Conservation (phyloP, 2,329 filamentous ascomycete genomes). For the Zopfia rhizophila region DNA sequence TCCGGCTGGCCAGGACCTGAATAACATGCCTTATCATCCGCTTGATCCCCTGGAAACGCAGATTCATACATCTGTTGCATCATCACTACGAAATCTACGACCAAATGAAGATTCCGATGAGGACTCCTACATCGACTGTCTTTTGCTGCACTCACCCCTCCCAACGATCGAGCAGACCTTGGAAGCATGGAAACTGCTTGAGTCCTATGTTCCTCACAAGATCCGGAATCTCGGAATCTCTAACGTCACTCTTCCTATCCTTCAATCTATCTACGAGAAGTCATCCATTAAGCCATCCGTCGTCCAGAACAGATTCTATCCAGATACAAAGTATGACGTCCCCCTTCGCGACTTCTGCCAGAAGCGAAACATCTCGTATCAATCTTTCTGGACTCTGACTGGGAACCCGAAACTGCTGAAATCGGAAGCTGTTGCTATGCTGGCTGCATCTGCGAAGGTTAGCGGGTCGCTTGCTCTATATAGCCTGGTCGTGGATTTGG, state of each 20-base stretch:
- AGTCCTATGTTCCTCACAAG: slow-evolving; percentile 71
- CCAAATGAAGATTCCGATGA: slow-evolving; percentile 40
- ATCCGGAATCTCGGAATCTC: slow-evolving; percentile 79
- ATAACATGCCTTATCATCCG: slow-evolving; percentile 71
- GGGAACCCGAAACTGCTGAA: slow-evolving; percentile 65
- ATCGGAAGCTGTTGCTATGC: slow-evolving; percentile 58
- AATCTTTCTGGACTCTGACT: slow-evolving; percentile 71
- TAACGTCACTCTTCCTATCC: slow-evolving; percentile 70
- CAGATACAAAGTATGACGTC: slow-evolving; percentile 67
- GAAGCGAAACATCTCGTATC: slow-evolving; percentile 64
- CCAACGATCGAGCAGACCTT: slow-evolving; percentile 64
- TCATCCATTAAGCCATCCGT: slow-evolving; percentile 66
- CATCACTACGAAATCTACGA: slow-evolving; percentile 72
- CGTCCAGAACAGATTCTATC: slow-evolving; percentile 81
- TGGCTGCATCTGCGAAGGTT: slow-evolving; percentile 60
- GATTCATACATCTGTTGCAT: slow-evolving; percentile 72
- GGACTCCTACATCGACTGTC: slow-evolving; percentile 65
- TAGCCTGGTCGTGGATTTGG: slow-evolving; percentile 64
- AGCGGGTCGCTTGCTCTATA: slow-evolving; percentile 64
- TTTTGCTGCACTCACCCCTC: slow-evolving; percentile 69
- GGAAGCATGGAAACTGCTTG: slow-evolving; percentile 73
- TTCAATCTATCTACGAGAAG: slow-evolving; percentile 63
- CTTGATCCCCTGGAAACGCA: slow-evolving; percentile 69
- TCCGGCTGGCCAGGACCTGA: slow-evolving; percentile 67
- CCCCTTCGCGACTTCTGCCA: slow-evolving; percentile 67